Conservation (phyloP, 805 yeast genomes). For the Sugiyamaella americana region DNA sequence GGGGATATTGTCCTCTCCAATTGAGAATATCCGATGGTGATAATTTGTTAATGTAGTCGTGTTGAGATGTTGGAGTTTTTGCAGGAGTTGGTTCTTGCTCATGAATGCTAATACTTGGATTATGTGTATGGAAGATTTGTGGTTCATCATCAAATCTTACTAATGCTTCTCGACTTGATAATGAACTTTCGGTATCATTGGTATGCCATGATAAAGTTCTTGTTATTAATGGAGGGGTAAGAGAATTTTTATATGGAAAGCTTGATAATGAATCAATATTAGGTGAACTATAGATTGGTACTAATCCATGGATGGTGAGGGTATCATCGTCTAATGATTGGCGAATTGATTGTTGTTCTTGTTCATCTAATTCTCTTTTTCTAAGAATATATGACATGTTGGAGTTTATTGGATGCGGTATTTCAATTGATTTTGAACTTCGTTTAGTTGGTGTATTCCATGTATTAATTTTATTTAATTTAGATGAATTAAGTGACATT, state of each 20-base stretch:
- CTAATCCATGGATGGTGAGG: slow-evolving; percentile 8
- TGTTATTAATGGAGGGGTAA: slow-evolving; percentile 21
- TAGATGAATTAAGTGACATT: background rate
- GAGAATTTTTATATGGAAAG: slow-evolving; percentile 27
- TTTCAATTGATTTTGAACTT: background rate
- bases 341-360: slow-evolving; percentile 4
- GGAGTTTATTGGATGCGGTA: slow-evolving; percentile 19
- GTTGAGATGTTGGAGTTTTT: background rate
- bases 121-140: background rate
- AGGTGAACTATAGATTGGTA: slow-evolving; percentile 25
- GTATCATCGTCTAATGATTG: slow-evolving; percentile 1
- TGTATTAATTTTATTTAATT: background rate
- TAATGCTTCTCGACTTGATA: background rate
- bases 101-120: background rate
- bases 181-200: background rate
- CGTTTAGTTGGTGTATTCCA: background rate
- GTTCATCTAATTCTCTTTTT: slow-evolving; percentile 16
- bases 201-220: slow-evolving; percentile 1
- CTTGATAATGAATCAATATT: slow-evolving; percentile 22
- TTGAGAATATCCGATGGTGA: slow-evolving; percentile 5
- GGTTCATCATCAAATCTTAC: background rate
- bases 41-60: background rate
- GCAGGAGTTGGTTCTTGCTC: background rate
- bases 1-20: slow-evolving; percentile 6
- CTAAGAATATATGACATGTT: slow-evolving; percentile 11